phyloP scores from a whole-genome alignment of 352 stramenopile genomes.

The Phytophthora sojae region DNA sequence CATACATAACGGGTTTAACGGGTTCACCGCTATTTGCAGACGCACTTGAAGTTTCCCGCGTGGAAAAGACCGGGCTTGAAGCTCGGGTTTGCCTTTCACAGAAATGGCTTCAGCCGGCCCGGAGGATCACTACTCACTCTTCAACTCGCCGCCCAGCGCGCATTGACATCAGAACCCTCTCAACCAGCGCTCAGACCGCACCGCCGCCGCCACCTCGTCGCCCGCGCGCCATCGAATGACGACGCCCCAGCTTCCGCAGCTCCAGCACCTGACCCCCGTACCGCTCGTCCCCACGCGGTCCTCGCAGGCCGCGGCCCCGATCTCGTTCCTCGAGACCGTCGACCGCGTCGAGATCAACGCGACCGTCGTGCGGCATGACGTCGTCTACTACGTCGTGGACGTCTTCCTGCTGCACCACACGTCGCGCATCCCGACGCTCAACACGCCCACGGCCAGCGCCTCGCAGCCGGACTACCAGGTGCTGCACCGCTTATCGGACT shows the following conservation, averaged over 20 bases:
- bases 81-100: conserved; percentile 17
- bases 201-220: not conserved
- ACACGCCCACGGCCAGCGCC: conserved; percentile 36
- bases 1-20: conserved; percentile 44
- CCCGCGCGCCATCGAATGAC: conserved; percentile 19
- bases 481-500: conserved; percentile 56
- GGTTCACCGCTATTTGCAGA: conserved; percentile 46
- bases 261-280: conserved; percentile 76
- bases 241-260: conserved; percentile 43
- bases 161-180: not conserved
- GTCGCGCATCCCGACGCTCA: conserved; percentile 62
- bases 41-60: conserved; percentile 26
- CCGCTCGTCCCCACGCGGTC: conserved; percentile 44
- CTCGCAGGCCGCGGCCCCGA: conserved; percentile 35
- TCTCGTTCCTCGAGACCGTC: conserved; percentile 51
- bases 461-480: conserved; percentile 50
- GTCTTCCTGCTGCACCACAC: conserved; percentile 66
- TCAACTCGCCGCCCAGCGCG: conserved; percentile 5
- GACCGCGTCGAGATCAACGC: conserved; percentile 56
- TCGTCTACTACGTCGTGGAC: conserved; percentile 60
- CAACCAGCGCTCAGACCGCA: not conserved
- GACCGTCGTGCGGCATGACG: conserved; percentile 42
- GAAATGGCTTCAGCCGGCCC: conserved; percentile 25
- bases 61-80: not conserved
- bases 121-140: conserved; percentile 11